Evolutionary conservation across 2,329 filamentous ascomycete genomes (phyloP), one percentile per base, ranked within the genome.

Genomic region (Phoma herbarum): DNA sequence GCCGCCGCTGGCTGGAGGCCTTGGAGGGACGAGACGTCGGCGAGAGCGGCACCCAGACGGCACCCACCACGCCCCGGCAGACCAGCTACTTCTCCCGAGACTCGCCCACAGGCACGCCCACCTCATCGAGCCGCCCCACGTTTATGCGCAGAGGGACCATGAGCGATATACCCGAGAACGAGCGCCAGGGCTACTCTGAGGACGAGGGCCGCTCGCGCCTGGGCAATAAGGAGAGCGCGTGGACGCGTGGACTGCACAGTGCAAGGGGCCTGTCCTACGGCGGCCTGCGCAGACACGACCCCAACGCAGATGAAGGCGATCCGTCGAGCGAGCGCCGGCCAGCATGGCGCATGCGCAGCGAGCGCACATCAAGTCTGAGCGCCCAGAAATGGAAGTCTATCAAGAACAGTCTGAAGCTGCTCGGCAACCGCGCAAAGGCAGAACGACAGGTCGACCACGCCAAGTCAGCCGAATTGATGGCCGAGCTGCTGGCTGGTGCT

Each of bases 381-480:
- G 92, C 87, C 18, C 90, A 94, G 69, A 92, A 91, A 80, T 99
- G 95, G 95, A 89, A 89, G 63, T 91, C 96, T 73, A 86, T 99
- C 71, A 98, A 97, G 79, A 92, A 92, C 65, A 93, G 93, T 0
- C 79, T 98, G 46, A 93, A 92, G 74, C 82, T 96, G 60, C 82
- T 90, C 37, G 87, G 86, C 25, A 88, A 92, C 62, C 88, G 91
- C 68, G 91, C 90, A 76, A 96, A 91, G 75, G 90, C 92, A 52
- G 92, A 97, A 60, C 84, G 85, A 54, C 90, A 90, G 43, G 90
- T 97, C 60, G 95, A 99, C 75, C 93, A 95, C 73, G 89, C 91
- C 72, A 99, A 98, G 76, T 98, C 94, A 10, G 93, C 95, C 2
- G 95, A 99, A 76, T 83, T 99, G 45, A 94, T 99, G 86, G 95